A percentile compares a stretch with the other conserved stretches of the same genome.
phyloP scores from a whole-genome alignment of 108 stramenopile species.

The Poteriospumella lacustris region DNA sequence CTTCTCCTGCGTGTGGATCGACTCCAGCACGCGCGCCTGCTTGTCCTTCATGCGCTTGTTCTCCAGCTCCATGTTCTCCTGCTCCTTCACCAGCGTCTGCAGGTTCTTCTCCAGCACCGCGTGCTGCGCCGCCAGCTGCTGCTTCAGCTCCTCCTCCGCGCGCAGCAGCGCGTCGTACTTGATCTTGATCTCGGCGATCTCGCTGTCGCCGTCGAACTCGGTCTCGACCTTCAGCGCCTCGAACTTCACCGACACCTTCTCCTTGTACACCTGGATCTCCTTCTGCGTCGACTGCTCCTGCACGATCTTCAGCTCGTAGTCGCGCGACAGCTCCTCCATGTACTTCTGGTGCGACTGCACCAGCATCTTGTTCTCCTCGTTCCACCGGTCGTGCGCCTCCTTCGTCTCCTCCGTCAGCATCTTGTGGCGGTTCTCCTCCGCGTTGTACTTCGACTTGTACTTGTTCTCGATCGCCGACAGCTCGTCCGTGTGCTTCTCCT shows the following conservation, averaged over 20 bases:
- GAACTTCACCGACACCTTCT: constrained; percentile 37
- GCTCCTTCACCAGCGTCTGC: constrained; percentile 41
- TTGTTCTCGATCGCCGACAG: constrained; percentile 31
- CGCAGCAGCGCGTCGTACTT: constrained; percentile 9
- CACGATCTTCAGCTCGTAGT: constrained; percentile 40
- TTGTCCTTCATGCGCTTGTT: constrained; percentile 45
- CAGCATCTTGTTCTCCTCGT: constrained; percentile 45
- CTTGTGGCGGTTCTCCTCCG: constrained; percentile 42
- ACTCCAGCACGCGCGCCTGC: constrained; percentile 44
- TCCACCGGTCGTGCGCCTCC: constrained; percentile 38
- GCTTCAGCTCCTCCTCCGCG: constrained; percentile 13
- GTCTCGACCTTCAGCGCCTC: constrained; percentile 32
- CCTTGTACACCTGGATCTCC: constrained; percentile 33
- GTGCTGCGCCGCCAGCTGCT: constrained; percentile 54
- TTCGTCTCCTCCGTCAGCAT: constrained; percentile 39
- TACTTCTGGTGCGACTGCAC: constrained; percentile 37
- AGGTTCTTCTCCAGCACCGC: constrained; percentile 58
- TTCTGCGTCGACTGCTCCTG: constrained; percentile 36
- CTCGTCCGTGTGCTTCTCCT: constrained; percentile 38
- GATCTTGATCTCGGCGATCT: constrained; percentile 48
- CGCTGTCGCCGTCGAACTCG: constrained; percentile 29
- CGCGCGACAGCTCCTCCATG: constrained; percentile 32
- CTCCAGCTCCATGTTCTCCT: constrained; percentile 47
- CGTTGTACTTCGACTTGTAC: constrained; percentile 42
- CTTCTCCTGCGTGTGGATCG: constrained; percentile 53